phyloP scores from a whole-genome alignment of 495 filamentous ascomycete genomes.

The Penicillium salamii region DNA sequence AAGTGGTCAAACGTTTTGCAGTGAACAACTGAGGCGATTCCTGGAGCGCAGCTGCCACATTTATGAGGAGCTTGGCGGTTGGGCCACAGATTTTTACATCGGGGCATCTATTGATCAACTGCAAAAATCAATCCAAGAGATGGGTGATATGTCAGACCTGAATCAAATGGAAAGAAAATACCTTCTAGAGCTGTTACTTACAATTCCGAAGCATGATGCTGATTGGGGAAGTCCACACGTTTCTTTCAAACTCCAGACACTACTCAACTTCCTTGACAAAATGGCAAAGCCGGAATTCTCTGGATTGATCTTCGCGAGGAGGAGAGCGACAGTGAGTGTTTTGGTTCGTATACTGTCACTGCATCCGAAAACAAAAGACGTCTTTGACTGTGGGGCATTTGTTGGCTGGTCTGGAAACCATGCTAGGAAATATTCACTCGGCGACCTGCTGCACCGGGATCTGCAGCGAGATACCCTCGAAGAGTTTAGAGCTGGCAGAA shows the following conservation, averaged over 20 bases:
- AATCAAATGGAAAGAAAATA: slow-evolving; percentile 58
- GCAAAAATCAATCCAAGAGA: slow-evolving; percentile 27
- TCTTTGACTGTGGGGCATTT: slow-evolving; percentile 59
- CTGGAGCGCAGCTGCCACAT: slow-evolving; percentile 41
- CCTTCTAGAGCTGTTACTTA: slow-evolving; percentile 49
- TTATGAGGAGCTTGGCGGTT: slow-evolving; percentile 65
- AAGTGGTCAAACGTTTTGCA: slow-evolving; percentile 59
- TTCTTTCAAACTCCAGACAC: slow-evolving; percentile 51
- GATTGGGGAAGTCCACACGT: slow-evolving; percentile 19
- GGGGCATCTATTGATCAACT: slow-evolving; percentile 51
- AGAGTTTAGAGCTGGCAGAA: slow-evolving; percentile 63
- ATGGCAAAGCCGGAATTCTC: slow-evolving; percentile 48
- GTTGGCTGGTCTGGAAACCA: slow-evolving; percentile 64
- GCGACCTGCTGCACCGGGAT: slow-evolving; percentile 56
- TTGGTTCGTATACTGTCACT: slow-evolving; percentile 62
- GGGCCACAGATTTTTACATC: slow-evolving; percentile 73
- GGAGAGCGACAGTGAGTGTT: slow-evolving; percentile 66
- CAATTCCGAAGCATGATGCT: slow-evolving; percentile 34
- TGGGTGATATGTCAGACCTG: slow-evolving; percentile 35
- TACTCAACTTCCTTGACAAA: slow-evolving; percentile 53
- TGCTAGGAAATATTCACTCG: slow-evolving; percentile 50
- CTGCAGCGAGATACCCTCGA: slow-evolving; percentile 60
- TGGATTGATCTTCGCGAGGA: slow-evolving; percentile 76
- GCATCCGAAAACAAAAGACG: slow-evolving; percentile 54
- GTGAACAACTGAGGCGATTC: slow-evolving; percentile 60